Evolutionary conservation across 257 asterid species (phyloP).

Genomic region (Solanum chiquidenum): DNA sequence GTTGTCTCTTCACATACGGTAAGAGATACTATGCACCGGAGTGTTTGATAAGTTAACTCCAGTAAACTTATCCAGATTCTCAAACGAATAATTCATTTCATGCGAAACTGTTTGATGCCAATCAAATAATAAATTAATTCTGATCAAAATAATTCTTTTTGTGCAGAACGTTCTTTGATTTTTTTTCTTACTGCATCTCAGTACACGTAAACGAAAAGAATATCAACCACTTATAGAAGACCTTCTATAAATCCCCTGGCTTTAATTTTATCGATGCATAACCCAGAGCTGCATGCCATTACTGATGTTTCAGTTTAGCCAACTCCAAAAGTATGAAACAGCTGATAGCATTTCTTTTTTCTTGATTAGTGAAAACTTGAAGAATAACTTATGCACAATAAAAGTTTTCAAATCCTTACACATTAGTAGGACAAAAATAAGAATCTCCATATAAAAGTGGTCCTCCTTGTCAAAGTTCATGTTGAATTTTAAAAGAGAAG

Average conservation of each 20-base stretch:
- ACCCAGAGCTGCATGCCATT: background rate
- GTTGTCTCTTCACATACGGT: constrained; percentile 94
- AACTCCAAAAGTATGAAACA: constrained; percentile 1
- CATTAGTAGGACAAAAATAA: background rate
- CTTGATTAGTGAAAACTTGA: background rate
- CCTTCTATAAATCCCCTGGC: background rate
- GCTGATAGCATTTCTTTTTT: background rate
- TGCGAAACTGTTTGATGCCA: background rate
- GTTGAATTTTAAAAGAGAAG: background rate
- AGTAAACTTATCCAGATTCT: background rate
- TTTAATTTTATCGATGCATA: background rate
- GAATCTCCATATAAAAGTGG: background rate
- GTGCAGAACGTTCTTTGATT: background rate
- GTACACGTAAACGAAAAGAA: background rate
- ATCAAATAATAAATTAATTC: background rate
- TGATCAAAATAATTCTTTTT: background rate
- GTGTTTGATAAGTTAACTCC: background rate
- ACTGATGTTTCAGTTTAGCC: background rate
- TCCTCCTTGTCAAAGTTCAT: background rate
- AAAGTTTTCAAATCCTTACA: background rate
- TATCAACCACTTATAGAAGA: background rate
- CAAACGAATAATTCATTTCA: background rate
- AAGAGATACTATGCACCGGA: constrained; percentile 21
- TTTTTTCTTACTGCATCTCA: background rate
- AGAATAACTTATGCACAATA: background rate